These are phyloP conservation scores for Infundibulicybe gibba DNA, from an alignment of 768 basidiomycete species.

Conservation along the genomic window DNA sequence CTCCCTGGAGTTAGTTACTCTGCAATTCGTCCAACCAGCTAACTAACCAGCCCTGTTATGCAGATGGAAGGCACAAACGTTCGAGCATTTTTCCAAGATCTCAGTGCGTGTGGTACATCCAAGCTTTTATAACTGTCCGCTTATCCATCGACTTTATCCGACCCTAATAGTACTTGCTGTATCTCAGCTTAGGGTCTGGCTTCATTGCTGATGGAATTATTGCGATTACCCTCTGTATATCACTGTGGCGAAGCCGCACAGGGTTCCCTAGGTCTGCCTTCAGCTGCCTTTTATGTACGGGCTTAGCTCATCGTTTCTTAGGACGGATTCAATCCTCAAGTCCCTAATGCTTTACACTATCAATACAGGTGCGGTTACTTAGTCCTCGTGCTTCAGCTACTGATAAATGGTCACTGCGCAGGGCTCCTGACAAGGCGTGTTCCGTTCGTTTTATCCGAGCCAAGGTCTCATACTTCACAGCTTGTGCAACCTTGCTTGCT, in stretches of 20 bases:
- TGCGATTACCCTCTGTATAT: neutral
- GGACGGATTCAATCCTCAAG: slow-evolving; percentile 5
- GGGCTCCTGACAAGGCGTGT: neutral
- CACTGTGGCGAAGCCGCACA: neutral
- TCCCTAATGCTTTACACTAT: slow-evolving; percentile 2
- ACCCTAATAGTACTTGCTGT: slow-evolving; percentile 5
- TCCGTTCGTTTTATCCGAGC: no score
- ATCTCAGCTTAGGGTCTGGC: slow-evolving; percentile 2
- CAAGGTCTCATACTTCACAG: neutral
- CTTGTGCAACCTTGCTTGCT: slow-evolving; percentile 4
- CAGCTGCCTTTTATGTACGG: neutral
- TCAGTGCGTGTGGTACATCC: slow-evolving; percentile 1
- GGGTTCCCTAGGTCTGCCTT: neutral
- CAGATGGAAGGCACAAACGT: slow-evolving; percentile 1
- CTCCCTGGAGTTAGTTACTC: no score
- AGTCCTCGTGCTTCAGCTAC: no score
- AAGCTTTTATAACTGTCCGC: neutral
- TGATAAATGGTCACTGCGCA: neutral
- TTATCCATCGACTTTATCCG: neutral
- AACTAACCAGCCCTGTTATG: neutral
- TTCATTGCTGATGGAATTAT: slow-evolving; percentile 2
- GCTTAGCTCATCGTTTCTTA: neutral
- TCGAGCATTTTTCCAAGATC: slow-evolving; percentile 1
- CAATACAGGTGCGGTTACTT: slow-evolving; percentile 1
- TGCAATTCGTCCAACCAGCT: neutral